A percentile compares a stretch with the other conserved stretches of the same genome.
phyloP scores from a whole-genome alignment of 139 green algal genomes.

The Cymbomonas tetramitiformis region DNA sequence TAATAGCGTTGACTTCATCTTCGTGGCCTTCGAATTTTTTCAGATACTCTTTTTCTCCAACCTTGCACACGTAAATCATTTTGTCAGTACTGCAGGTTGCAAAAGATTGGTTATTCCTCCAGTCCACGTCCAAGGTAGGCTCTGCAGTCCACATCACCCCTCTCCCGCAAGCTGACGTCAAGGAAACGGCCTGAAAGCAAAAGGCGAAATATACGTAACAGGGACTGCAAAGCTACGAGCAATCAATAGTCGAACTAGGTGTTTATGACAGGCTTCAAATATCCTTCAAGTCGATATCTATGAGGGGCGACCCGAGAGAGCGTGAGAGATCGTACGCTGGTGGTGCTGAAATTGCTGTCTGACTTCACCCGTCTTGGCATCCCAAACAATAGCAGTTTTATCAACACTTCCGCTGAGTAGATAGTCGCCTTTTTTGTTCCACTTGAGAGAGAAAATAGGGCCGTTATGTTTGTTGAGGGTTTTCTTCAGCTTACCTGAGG shows the following conservation, averaged over 20 bases:
- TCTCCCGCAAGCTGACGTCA: no score
- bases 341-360: constrained; percentile 67
- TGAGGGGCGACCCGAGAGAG: no score
- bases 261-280: not conserved
- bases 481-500: constrained; percentile 49
- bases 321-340: no score
- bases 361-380: constrained; percentile 44
- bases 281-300: no score
- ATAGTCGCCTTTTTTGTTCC: constrained; percentile 70
- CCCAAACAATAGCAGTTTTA: constrained; percentile 66
- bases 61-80: constrained; percentile 64
- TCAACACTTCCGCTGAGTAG: constrained; percentile 76
- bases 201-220: no score
- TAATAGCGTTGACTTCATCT: constrained; percentile 82
- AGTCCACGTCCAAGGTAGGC: constrained; percentile 78
- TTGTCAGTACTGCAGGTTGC: constrained; percentile 76
- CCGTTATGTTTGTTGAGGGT: constrained; percentile 61
- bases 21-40: constrained; percentile 59
- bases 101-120: constrained; percentile 71
- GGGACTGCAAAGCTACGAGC: not conserved
- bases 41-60: constrained; percentile 48
- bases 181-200: no score
- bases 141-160: no score
- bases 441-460: constrained; percentile 82
- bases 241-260: not conserved